Evolutionary conservation across 163 green algal species (phyloP).

Genomic region (Chlamydomonas reinhardtii): DNA sequence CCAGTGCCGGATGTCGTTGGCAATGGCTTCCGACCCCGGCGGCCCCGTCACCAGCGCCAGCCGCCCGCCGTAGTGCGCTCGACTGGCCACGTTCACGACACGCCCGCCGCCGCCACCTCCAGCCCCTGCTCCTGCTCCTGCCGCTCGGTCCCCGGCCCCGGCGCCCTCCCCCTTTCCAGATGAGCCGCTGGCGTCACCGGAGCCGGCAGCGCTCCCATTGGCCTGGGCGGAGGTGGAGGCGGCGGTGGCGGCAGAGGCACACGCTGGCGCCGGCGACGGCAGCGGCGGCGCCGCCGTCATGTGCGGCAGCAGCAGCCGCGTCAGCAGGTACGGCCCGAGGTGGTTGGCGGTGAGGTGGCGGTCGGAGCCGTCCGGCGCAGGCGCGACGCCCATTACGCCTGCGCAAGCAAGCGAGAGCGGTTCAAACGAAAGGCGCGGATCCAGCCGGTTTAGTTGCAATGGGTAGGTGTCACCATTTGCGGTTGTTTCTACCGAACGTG

Average conservation of each 20-base stretch:
- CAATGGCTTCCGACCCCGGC: neutral
- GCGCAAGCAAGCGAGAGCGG: neutral
- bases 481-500: no score
- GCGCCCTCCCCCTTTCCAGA: no score
- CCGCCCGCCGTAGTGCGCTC: conserved; percentile 63
- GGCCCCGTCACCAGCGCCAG: conserved; percentile 36
- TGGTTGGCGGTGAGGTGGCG: conserved; percentile 68
- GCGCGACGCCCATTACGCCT: conserved; percentile 68
- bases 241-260: no score
- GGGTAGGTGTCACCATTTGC: no score
- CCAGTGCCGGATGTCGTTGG: conserved; percentile 10
- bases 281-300: conserved; percentile 39
- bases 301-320: conserved; percentile 62
- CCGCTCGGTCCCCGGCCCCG: no score
- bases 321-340: conserved; percentile 74
- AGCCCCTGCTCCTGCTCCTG: no score
- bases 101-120: neutral
- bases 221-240: no score
- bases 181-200: no score
- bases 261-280: no score
- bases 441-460: neutral
- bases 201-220: no score
- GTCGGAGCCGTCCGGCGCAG: conserved; percentile 36
- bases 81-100: conserved; percentile 74
- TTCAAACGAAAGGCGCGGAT: neutral